Percentiles rank a stretch among this genome's conserved stretches.
Conservation (phyloP, 116 monocot species). For the Cymodocea nodosa region DNA sequence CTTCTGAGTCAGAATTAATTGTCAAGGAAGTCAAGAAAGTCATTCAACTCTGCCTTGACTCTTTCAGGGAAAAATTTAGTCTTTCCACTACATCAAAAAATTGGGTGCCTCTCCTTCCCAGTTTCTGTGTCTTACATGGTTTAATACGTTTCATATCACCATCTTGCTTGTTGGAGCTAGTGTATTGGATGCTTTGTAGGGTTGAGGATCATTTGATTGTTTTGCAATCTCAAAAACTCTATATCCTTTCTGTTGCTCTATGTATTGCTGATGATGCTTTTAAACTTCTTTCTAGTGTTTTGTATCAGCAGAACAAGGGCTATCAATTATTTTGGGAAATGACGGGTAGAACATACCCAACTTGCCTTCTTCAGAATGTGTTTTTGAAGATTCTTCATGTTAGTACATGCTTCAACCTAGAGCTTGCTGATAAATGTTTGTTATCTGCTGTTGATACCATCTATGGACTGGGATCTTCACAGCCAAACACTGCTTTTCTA, state of each 20-base stretch:
- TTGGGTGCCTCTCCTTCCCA: conserved; percentile 28
- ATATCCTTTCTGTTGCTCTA: conserved; percentile 41
- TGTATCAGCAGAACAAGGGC: conserved; percentile 14
- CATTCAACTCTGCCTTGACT: conserved; percentile 17
- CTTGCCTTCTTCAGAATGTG: conserved; percentile 25
- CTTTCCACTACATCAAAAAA: conserved; percentile 19
- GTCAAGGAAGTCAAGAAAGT: conserved; percentile 26
- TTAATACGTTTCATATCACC: conserved; percentile 48
- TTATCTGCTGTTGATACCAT: conserved; percentile 36
- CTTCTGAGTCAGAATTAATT: conserved; percentile 13
- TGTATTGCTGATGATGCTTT: conserved; percentile 44
- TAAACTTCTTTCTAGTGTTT: conserved; percentile 22
- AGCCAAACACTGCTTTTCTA: conserved; percentile 16
- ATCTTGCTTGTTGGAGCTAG: conserved; percentile 52
- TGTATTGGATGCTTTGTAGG: conserved; percentile 49
- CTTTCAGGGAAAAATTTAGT: conserved; percentile 47
- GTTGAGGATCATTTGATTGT: conserved; percentile 18
- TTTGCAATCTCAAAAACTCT: conserved; percentile 7
- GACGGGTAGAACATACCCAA: conserved; percentile 13
- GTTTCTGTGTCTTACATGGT: conserved; percentile 33
- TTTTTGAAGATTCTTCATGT: conserved; percentile 48
- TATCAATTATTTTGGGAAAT: conserved; percentile 18
- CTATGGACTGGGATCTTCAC: conserved; percentile 20
- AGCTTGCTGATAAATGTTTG: conserved; percentile 51
- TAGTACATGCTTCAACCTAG: conserved; percentile 21